Evolutionary conservation across 2,329 filamentous ascomycete species (phyloP).

Genomic region (Ophiosphaerella herpotricha): DNA sequence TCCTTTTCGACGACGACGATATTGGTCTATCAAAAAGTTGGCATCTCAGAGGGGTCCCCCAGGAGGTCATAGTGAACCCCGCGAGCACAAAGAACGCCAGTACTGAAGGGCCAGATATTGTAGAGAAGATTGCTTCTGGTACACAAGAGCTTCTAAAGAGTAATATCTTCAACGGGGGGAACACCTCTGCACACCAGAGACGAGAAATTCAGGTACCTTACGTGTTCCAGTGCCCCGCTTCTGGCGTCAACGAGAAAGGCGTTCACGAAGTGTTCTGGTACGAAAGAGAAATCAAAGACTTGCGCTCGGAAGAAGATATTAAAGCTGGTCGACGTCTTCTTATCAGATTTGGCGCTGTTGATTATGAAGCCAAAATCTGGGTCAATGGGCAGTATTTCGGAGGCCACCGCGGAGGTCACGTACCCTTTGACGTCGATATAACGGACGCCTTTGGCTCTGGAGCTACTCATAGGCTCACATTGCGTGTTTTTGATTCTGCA

Average conservation of each 20-base stretch:
- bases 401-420: slow-evolving; percentile 63
- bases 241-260: slow-evolving; percentile 64
- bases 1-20: slow-evolving; percentile 69
- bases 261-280: slow-evolving; percentile 73
- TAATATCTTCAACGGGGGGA: slow-evolving; percentile 46
- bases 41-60: slow-evolving; percentile 59
- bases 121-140: slow-evolving; percentile 56
- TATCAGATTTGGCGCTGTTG: slow-evolving; percentile 64
- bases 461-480: slow-evolving; percentile 48
- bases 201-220: slow-evolving; percentile 66
- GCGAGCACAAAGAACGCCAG: slow-evolving; percentile 22
- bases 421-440: slow-evolving; percentile 62
- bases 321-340: slow-evolving; percentile 50
- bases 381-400: slow-evolving; percentile 59
- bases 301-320: slow-evolving; percentile 52
- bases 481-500: slow-evolving; percentile 67
- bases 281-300: slow-evolving; percentile 57
- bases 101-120: slow-evolving; percentile 44
- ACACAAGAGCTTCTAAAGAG: slow-evolving; percentile 55
- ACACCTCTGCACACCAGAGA: slow-evolving; percentile 48
- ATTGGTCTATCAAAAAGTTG: slow-evolving; percentile 58
- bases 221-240: slow-evolving; percentile 68
- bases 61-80: slow-evolving; percentile 39
- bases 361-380: slow-evolving; percentile 65
- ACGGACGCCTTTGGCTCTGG: slow-evolving; percentile 50